Conservation (phyloP, 2,329 filamentous ascomycete genomes). For the Cytospora piceae region DNA sequence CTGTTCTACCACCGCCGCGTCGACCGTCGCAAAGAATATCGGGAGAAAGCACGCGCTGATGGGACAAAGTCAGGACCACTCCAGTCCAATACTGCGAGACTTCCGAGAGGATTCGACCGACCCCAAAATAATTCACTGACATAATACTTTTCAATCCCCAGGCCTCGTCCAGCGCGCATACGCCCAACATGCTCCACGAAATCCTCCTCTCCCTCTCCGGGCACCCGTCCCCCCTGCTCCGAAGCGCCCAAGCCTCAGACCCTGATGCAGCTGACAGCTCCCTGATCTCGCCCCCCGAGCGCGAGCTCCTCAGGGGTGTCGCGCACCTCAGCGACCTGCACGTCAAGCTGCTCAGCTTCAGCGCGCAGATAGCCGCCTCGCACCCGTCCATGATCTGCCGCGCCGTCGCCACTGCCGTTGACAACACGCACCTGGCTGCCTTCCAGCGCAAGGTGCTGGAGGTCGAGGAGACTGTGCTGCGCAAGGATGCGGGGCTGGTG, state of each 20-base stretch:
- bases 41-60: conserved; percentile 17
- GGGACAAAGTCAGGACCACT: conserved; percentile 26
- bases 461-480: conserved; percentile 79
- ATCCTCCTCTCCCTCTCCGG: conserved; percentile 95
- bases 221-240: conserved; percentile 86
- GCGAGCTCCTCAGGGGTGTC: conserved; percentile 76
- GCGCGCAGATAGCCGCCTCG: conserved; percentile 66
- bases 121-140: conserved; percentile 17
- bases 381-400: conserved; percentile 85
- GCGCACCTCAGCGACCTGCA: conserved; percentile 80
- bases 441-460: conserved; percentile 86
- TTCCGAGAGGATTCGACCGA: not conserved
- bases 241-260: conserved; percentile 51
- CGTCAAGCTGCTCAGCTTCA: conserved; percentile 69
- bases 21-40: conserved; percentile 19
- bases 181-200: conserved; percentile 84
- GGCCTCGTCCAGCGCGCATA: conserved; percentile 9
- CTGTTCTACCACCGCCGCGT: conserved; percentile 26
- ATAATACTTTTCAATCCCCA: conserved; percentile 2
- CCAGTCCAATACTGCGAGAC: not conserved
- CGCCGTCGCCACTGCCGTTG: conserved; percentile 80
- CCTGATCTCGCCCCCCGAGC: conserved; percentile 75
- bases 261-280: conserved; percentile 46
- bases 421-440: conserved; percentile 71
- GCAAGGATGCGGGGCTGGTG: conserved; percentile 76